Percentiles rank a stretch among this genome's conserved stretches.
These are phyloP conservation scores for Leishmania amazonensis DNA, from an alignment of 208 protist genomes.

Conservation along the genomic window DNA sequence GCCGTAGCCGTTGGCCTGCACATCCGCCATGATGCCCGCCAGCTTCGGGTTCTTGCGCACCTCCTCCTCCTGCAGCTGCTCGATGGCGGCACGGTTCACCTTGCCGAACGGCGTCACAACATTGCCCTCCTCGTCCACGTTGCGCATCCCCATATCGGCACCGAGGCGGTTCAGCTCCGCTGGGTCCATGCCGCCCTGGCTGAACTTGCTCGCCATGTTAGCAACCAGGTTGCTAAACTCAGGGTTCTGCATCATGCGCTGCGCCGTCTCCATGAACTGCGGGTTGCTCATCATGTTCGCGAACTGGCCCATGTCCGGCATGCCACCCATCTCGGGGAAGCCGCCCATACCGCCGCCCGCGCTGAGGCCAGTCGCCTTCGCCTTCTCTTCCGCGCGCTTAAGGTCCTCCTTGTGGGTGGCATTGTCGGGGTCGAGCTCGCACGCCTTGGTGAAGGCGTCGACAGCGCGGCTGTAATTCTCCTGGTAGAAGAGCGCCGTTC, in stretches of 20 bases:
- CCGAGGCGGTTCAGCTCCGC: slow-evolving; percentile 55
- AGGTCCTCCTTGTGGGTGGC: slow-evolving; percentile 91
- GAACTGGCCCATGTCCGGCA: slow-evolving; percentile 83
- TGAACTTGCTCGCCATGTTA: slow-evolving; percentile 82
- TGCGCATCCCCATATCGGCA: slow-evolving; percentile 39
- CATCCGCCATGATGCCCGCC: slow-evolving; percentile 79
- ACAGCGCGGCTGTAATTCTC: slow-evolving; percentile 85
- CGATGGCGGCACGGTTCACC: slow-evolving; percentile 60
- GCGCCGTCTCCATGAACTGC: slow-evolving; percentile 89
- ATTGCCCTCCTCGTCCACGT: slow-evolving; percentile 60
- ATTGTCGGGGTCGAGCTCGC: slow-evolving; percentile 93
- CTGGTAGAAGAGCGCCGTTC: slow-evolving; percentile 90
- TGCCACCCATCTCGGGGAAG: slow-evolving; percentile 55
- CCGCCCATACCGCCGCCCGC: slow-evolving; percentile 30
- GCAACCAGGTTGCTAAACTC: slow-evolving; percentile 84
- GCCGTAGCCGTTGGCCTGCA: slow-evolving; percentile 74
- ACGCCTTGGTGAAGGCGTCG: slow-evolving; percentile 89
- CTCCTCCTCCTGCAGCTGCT: slow-evolving; percentile 75
- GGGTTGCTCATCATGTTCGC: slow-evolving; percentile 90
- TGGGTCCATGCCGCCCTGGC: slow-evolving; percentile 49
- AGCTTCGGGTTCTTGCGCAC: slow-evolving; percentile 86
- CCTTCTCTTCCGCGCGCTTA: slow-evolving; percentile 86
- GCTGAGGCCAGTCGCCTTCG: slow-evolving; percentile 36
- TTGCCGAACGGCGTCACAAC: slow-evolving; percentile 83
- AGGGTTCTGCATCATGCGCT: slow-evolving; percentile 92